Conservation (phyloP, 106 monocot species). For the Acanthochlamys bracteata region DNA sequence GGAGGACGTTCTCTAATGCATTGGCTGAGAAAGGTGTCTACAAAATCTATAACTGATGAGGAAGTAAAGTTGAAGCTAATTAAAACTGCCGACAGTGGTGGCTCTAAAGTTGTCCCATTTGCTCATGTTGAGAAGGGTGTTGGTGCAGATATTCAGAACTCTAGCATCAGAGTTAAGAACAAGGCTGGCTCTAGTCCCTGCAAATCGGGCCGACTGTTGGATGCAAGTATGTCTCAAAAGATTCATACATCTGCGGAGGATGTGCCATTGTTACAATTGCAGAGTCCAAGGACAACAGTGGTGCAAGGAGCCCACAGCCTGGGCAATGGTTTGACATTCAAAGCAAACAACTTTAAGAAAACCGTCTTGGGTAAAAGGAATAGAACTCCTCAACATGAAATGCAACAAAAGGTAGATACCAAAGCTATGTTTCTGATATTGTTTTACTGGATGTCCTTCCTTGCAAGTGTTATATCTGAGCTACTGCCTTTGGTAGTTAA, state of each 20-base stretch:
- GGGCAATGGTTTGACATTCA: neutral
- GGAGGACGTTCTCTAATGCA: constrained; percentile 31
- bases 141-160: constrained; percentile 1
- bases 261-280: neutral
- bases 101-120: constrained; percentile 3
- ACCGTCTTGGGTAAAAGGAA: constrained; percentile 4
- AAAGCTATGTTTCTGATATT: too few relatives aligned
- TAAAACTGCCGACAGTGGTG: neutral
- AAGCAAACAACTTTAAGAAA: neutral
- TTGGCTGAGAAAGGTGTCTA: constrained; percentile 28
- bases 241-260: neutral
- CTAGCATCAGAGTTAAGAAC: neutral
- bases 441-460: too few relatives aligned
- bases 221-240: neutral
- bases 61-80: neutral
- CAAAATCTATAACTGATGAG: constrained; percentile 17
- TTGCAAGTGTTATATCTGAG: too few relatives aligned
- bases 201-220: neutral
- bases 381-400: too few relatives aligned
- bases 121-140: neutral
- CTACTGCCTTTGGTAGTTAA: too few relatives aligned
- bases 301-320: neutral
- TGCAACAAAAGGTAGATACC: too few relatives aligned
- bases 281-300: neutral
- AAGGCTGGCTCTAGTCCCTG: neutral